Conservation (phyloP, 129 eudicot genomes). For the Oenanthe sinensis region DNA sequence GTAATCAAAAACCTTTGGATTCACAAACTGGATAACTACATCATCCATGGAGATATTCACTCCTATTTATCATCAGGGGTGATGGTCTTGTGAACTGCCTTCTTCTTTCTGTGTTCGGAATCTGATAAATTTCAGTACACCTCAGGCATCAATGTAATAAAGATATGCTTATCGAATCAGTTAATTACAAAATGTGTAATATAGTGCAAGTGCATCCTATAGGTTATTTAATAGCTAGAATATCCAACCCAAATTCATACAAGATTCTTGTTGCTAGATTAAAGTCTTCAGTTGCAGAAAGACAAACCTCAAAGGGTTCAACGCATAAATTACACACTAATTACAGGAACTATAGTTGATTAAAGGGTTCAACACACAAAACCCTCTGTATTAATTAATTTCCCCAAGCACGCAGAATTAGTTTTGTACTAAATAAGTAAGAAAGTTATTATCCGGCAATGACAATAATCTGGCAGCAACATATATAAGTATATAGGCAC, state of each 20-base stretch:
- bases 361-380: too few species aligned
- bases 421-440: too few species aligned
- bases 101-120: slow-evolving; percentile 60
- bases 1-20: slow-evolving; percentile 59
- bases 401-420: too few species aligned
- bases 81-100: too few species aligned
- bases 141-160: not conserved
- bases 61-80: too few species aligned
- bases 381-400: too few species aligned
- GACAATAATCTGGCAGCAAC: too few species aligned
- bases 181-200: not conserved
- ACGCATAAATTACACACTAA: too few species aligned
- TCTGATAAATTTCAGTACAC: not conserved
- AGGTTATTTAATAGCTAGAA: not conserved
- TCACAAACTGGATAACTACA: slow-evolving; percentile 61
- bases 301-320: slow-evolving; percentile 7
- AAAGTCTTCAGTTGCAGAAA: not conserved
- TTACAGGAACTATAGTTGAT: too few species aligned
- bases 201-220: not conserved
- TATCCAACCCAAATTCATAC: not conserved
- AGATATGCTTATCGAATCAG: not conserved
- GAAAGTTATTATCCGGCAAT: too few species aligned
- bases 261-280: too few species aligned
- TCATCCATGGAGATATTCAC: slow-evolving; percentile 78
- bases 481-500: too few species aligned